Evolutionary conservation across 371 early-diverging fungal genomes (phyloP).

Genomic region (Mortierella sp.): DNA sequence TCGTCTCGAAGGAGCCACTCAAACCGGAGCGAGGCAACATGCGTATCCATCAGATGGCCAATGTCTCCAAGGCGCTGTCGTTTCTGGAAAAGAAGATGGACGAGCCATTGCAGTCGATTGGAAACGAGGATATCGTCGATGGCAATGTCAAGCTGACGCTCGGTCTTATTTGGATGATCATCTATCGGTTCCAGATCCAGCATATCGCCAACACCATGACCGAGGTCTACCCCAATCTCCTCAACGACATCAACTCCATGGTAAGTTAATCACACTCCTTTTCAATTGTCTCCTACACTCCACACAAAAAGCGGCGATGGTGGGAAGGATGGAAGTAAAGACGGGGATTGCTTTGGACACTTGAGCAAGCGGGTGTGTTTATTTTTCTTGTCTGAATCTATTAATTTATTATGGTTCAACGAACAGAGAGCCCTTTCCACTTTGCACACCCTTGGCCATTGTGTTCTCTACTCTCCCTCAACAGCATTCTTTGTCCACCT

Average conservation of each 20-base stretch:
- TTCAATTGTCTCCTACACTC: neutral
- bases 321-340: too few species aligned
- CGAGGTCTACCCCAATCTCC: conserved; percentile 40
- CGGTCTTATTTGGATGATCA: conserved; percentile 87
- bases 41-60: conserved; percentile 88
- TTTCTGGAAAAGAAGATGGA: conserved; percentile 76
- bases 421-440: conserved; percentile 8
- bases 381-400: conserved; percentile 5
- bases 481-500: neutral
- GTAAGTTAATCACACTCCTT: conserved; percentile 16
- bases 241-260: conserved; percentile 38
- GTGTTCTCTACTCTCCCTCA: neutral
- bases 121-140: conserved; percentile 88
- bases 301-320: too few species aligned
- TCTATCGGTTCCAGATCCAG: conserved; percentile 78
- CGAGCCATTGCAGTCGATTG: conserved; percentile 71
- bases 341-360: too few species aligned
- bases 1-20: conserved; percentile 64
- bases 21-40: conserved; percentile 76
- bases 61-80: conserved; percentile 79
- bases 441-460: neutral
- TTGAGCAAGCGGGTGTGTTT: neutral
- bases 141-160: conserved; percentile 89
- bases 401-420: conserved; percentile 30
- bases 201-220: conserved; percentile 58